These are phyloP conservation scores for Moesziomyces aphidis DNA, from an alignment of 1,284 basidiomycete species.

Conservation along the genomic window DNA sequence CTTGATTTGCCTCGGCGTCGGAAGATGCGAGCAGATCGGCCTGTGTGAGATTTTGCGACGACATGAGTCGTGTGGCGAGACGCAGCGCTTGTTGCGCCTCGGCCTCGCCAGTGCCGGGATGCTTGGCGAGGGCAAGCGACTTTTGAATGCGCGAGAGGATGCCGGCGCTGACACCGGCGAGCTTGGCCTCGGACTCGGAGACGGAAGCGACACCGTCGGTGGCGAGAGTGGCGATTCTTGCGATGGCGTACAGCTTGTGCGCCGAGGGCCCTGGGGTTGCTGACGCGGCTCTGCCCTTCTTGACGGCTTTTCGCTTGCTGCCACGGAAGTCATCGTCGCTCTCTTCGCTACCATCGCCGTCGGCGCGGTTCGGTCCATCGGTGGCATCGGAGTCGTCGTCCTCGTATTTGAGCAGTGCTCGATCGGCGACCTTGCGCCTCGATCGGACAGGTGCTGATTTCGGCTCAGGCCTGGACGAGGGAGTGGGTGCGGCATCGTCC, in stretches of 20 bases:
- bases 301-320: neutral
- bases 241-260: constrained; percentile 40
- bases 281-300: constrained; percentile 1
- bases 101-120: constrained; percentile 47
- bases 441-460: neutral
- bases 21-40: constrained; percentile 47
- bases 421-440: neutral
- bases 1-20: constrained; percentile 17
- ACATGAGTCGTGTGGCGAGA: constrained; percentile 45
- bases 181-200: constrained; percentile 27
- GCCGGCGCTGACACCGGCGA: constrained; percentile 29
- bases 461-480: constrained; percentile 1
- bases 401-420: constrained; percentile 9
- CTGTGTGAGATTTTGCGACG: constrained; percentile 49
- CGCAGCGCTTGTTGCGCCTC: constrained; percentile 51
- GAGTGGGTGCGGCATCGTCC: constrained; percentile 1
- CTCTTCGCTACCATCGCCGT: neutral
- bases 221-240: constrained; percentile 32
- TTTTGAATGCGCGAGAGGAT: constrained; percentile 52
- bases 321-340: constrained; percentile 13
- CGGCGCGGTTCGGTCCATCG: neutral
- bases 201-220: constrained; percentile 28
- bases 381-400: neutral
- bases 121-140: constrained; percentile 46
- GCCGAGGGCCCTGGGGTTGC: neutral